Conservation (phyloP, 371 early-diverging fungal genomes). For the Dichotomocladium elegans region DNA sequence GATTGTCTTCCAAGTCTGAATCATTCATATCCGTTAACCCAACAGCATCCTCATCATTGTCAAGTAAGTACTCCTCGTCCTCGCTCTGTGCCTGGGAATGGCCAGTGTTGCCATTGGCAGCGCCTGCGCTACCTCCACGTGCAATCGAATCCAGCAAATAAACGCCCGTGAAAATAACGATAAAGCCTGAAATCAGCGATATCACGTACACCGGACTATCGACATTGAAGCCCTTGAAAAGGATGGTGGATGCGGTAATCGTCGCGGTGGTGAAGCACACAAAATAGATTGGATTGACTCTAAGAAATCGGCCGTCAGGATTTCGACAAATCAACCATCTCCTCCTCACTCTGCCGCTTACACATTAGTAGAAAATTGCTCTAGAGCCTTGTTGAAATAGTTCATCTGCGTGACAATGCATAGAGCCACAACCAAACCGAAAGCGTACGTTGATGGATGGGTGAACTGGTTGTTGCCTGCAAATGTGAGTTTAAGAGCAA, state of each 20-base stretch:
- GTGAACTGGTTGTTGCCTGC: constrained; percentile 88
- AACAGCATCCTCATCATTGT: constrained; percentile 56
- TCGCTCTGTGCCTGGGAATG: constrained; percentile 1
- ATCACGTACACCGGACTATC: constrained; percentile 71
- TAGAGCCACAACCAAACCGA: constrained; percentile 70
- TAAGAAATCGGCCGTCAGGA: neutral
- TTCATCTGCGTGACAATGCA: constrained; percentile 91
- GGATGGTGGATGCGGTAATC: constrained; percentile 79
- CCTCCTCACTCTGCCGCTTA: constrained; percentile 35
- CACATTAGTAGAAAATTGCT: constrained; percentile 84
- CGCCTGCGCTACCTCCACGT: constrained; percentile 22
- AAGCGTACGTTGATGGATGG: constrained; percentile 81
- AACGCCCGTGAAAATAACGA: constrained; percentile 89
- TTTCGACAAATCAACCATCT: neutral
- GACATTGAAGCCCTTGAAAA: constrained; percentile 85
- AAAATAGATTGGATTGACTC: constrained; percentile 88
- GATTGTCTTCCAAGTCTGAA: constrained; percentile 12
- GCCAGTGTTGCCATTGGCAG: constrained; percentile 1
- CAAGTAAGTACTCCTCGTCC: constrained; percentile 28
- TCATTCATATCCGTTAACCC: constrained; percentile 49
- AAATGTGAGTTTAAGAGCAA: constrained; percentile 88
- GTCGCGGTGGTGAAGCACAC: constrained; percentile 93
- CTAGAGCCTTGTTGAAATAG: constrained; percentile 94
- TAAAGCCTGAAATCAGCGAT: constrained; percentile 83
- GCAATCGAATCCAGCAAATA: constrained; percentile 60